Percentiles rank a stretch among this genome's conserved stretches.
These are phyloP conservation scores for Codiaeum variegatum DNA, from an alignment of 441 rosid genomes.

Conservation along the genomic window DNA sequence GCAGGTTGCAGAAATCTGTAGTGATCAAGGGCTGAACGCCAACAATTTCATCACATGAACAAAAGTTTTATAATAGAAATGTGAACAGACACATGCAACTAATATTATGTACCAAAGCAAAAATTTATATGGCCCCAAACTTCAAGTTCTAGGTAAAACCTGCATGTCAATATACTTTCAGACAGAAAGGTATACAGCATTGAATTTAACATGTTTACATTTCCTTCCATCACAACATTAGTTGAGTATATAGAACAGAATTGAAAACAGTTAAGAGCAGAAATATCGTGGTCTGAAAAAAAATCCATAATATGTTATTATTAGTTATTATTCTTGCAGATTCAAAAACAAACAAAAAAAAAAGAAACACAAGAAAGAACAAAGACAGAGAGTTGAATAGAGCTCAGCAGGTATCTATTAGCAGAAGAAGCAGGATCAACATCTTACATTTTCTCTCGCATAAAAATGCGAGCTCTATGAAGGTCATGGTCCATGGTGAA, in stretches of 20 bases:
- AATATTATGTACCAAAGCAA: neutral
- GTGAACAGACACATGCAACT: neutral
- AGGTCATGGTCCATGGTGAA: constrained; percentile 40
- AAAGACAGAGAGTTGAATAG: neutral
- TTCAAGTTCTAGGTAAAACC: neutral
- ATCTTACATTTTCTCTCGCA: constrained; percentile 70
- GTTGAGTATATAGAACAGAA: neutral
- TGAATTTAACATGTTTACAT: neutral
- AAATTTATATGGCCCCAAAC: neutral
- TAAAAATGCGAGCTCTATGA: constrained; percentile 36
- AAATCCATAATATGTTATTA: no score
- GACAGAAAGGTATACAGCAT: neutral
- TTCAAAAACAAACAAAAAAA: neutral
- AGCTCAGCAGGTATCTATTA: neutral
- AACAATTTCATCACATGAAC: neutral
- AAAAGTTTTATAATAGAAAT: neutral
- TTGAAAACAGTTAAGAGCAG: neutral
- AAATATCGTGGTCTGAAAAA: neutral
- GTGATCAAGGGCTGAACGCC: neutral
- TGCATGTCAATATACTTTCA: neutral
- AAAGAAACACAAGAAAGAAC: neutral
- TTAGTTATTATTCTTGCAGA: neutral
- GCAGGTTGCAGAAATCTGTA: neutral
- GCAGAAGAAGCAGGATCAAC: neutral
- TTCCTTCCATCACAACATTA: neutral